Evolutionary conservation across 2,329 filamentous ascomycete genomes (phyloP).

Genomic region (Aureobasidium uvarum): DNA sequence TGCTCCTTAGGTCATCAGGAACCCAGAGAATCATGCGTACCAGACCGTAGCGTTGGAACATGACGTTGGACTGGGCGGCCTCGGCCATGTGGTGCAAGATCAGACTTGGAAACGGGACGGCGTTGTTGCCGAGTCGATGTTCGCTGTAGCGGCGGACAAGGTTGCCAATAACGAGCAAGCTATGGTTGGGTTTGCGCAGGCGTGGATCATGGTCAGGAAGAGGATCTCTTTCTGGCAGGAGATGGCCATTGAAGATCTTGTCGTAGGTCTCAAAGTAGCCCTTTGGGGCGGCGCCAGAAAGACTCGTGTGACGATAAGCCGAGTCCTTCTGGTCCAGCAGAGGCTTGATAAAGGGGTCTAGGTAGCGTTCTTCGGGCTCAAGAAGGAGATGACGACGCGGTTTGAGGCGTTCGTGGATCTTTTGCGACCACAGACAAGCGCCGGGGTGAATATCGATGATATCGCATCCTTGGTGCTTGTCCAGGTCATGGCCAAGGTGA

Average conservation of each 20-base stretch:
- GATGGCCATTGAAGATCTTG: slow-evolving; percentile 50
- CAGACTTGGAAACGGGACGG: slow-evolving; percentile 25
- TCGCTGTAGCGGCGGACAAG: slow-evolving; percentile 32
- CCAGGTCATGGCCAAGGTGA: slow-evolving; percentile 67
- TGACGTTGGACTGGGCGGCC: slow-evolving; percentile 47
- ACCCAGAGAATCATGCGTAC: slow-evolving; percentile 78
- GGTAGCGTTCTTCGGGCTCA: slow-evolving; percentile 64
- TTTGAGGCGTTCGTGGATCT: slow-evolving; percentile 69
- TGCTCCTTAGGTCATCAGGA: slow-evolving; percentile 58
- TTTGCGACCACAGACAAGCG: slow-evolving; percentile 71
- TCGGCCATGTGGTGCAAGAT: slow-evolving; percentile 65
- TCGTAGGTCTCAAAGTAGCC: slow-evolving; percentile 44
- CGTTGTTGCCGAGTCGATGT: neutral
- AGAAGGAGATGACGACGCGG: slow-evolving; percentile 82
- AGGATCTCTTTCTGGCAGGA: slow-evolving; percentile 57
- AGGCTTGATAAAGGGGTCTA: slow-evolving; percentile 58
- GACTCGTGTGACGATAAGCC: slow-evolving; percentile 49
- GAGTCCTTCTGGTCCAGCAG: slow-evolving; percentile 43
- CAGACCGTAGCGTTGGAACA: slow-evolving; percentile 70
- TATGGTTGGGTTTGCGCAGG: slow-evolving; percentile 61
- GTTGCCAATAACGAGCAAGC: slow-evolving; percentile 59
- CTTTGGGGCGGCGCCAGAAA: slow-evolving; percentile 31
- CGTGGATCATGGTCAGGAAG: slow-evolving; percentile 43
- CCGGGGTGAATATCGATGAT: slow-evolving; percentile 86
- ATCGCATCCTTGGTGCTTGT: slow-evolving; percentile 72